These are phyloP conservation scores for Pichia inconspicua DNA, from an alignment of 1,139 yeast species.

Conservation along the genomic window DNA sequence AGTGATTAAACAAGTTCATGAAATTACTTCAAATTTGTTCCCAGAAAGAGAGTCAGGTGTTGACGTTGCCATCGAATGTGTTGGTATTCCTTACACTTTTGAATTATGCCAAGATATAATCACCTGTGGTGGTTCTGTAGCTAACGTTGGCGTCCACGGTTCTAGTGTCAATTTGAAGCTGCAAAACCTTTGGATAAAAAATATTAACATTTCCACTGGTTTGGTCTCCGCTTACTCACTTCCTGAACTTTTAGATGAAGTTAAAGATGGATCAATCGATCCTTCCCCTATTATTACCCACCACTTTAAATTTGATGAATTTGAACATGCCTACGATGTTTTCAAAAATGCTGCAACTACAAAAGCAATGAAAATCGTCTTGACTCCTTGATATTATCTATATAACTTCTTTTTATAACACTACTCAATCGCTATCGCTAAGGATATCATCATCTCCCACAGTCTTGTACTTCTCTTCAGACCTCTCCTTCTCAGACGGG, in stretches of 20 bases:
- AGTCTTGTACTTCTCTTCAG: constrained; percentile 45
- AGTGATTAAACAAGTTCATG: constrained; percentile 26
- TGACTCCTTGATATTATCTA: constrained; percentile 12
- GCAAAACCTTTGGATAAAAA: constrained; percentile 40
- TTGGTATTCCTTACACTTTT: constrained; percentile 40
- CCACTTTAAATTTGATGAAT: constrained; percentile 49
- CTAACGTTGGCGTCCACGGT: constrained; percentile 43
- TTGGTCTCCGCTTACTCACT: constrained; percentile 38
- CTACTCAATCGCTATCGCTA: background rate
- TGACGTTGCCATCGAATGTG: constrained; percentile 45
- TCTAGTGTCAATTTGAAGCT: constrained; percentile 34
- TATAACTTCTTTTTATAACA: background rate
- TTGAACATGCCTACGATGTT: constrained; percentile 53
- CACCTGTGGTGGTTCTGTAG: constrained; percentile 40
- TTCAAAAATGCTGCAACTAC: constrained; percentile 39
- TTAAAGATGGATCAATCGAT: constrained; percentile 29
- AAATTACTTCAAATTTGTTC: constrained; percentile 19
- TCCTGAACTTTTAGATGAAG: constrained; percentile 28
- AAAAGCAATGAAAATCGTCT: constrained; percentile 37
- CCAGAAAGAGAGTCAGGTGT: constrained; percentile 32
- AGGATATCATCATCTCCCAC: background rate
- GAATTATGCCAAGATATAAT: constrained; percentile 38
- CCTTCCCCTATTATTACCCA: constrained; percentile 52
- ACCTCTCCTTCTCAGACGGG: constrained; percentile 43
- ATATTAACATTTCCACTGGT: constrained; percentile 37